Conservation (phyloP, 192 early-diverging fungal genomes). For the Phycomyces blakesleeanus region DNA sequence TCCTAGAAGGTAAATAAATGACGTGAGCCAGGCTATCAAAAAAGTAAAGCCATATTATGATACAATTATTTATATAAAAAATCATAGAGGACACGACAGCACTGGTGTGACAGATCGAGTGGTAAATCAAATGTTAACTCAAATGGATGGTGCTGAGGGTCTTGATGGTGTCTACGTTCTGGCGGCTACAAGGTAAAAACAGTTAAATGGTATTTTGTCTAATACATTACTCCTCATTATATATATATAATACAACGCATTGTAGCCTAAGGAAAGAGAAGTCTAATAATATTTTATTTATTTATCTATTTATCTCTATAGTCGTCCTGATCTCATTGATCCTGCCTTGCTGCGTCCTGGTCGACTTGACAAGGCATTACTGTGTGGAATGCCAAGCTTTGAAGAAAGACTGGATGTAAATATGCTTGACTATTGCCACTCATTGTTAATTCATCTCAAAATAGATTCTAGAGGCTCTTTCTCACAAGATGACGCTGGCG, state of each 20-base stretch:
- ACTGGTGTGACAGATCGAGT: conserved; percentile 98
- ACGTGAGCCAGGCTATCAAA: not conserved
- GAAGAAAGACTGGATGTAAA: conserved; percentile 69
- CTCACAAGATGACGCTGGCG: conserved; percentile 66
- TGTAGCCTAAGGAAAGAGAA: too few species aligned
- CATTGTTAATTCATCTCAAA: not conserved
- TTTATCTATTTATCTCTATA: too few species aligned
- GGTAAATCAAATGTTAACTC: conserved; percentile 97
- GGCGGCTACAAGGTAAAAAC: conserved; percentile 89
- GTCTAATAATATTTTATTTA: too few species aligned
- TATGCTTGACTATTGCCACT: not conserved
- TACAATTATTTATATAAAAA: not conserved
- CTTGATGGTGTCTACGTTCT: conserved; percentile 94
- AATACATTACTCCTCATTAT: too few species aligned
- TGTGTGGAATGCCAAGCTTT: conserved; percentile 78
- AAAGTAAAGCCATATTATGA: not conserved
- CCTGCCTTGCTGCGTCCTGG: conserved; percentile 79
- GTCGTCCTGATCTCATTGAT: conserved; percentile 82
- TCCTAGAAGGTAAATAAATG: conserved; percentile 70
- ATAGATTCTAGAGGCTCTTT: conserved; percentile 75
- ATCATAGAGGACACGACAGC: conserved; percentile 87
- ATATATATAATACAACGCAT: too few species aligned
- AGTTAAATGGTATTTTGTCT: too few species aligned
- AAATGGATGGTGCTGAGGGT: conserved; percentile 98
- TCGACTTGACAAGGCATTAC: conserved; percentile 76